phyloP scores from a whole-genome alignment of 2,329 filamentous ascomycete species.

The Ramichloridium luteum region DNA sequence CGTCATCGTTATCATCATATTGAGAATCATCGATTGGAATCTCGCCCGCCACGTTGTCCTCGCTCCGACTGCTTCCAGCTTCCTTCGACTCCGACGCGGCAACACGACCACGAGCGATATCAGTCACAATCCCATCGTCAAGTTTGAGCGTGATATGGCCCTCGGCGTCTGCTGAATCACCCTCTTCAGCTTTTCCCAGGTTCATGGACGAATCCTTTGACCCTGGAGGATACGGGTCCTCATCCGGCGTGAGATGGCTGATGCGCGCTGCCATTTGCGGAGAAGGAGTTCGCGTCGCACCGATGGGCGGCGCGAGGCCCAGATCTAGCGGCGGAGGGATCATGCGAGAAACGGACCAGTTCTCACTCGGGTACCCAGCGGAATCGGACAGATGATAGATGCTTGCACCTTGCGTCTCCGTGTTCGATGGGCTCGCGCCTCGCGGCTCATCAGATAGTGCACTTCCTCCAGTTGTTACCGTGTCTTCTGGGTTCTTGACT shows the following conservation, averaged over 20 bases:
- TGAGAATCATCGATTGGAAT: neutral
- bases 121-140: too few species aligned
- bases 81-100: neutral
- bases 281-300: too few species aligned
- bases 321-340: neutral
- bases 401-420: slow-evolving; percentile 24
- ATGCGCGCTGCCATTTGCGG: neutral
- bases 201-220: neutral
- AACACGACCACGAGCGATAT: neutral
- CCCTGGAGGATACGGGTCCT: neutral
- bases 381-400: slow-evolving; percentile 21
- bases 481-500: neutral
- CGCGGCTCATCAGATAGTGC: too few species aligned
- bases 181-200: neutral
- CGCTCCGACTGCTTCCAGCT: neutral
- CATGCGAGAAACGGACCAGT: neutral
- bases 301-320: too few species aligned
- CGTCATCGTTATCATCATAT: slow-evolving; percentile 14
- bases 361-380: slow-evolving; percentile 6
- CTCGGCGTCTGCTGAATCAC: too few species aligned
- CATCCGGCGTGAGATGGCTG: neutral
- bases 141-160: too few species aligned
- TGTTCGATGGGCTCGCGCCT: slow-evolving; percentile 7
- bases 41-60: too few species aligned
- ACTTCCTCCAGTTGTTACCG: slow-evolving; percentile 2